Conservation (phyloP, 257 asterid species). For the Solanum tarapatanum region DNA sequence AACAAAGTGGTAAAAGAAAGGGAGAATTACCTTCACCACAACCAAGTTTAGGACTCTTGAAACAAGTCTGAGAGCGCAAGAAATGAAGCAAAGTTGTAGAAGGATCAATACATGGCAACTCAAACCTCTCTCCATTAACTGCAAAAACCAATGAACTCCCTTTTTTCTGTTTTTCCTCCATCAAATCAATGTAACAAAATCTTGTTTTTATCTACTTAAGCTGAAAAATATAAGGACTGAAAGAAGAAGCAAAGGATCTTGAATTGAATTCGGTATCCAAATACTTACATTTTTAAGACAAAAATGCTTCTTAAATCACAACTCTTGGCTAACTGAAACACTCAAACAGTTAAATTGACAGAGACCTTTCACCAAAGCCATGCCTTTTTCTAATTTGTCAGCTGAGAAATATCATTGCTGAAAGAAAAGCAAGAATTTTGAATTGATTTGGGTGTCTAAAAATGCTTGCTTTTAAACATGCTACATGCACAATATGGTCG, state of each 20-base stretch:
- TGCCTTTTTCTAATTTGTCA: neutral
- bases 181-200: neutral
- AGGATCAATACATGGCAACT: slow-evolving; percentile 43
- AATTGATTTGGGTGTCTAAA: neutral
- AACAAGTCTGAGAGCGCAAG: slow-evolving; percentile 46
- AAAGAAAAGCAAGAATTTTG: neutral
- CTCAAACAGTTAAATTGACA: neutral
- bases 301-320: neutral
- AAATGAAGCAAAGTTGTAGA: slow-evolving; percentile 68
- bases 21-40: slow-evolving; percentile 59
- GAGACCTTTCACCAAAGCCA: neutral
- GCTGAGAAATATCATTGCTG: neutral
- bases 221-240: neutral
- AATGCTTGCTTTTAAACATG: neutral
- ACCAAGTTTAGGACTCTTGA: slow-evolving; percentile 71
- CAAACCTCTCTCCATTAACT: slow-evolving; percentile 58
- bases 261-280: neutral
- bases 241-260: neutral
- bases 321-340: neutral
- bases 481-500: neutral
- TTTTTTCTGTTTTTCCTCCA: neutral
- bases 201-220: neutral
- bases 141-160: slow-evolving; percentile 36
- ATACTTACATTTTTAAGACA: neutral
- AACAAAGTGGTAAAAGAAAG: neutral